phyloP scores from a whole-genome alignment of 2,329 filamentous ascomycete genomes.

The Ascosphaera acerosa region DNA sequence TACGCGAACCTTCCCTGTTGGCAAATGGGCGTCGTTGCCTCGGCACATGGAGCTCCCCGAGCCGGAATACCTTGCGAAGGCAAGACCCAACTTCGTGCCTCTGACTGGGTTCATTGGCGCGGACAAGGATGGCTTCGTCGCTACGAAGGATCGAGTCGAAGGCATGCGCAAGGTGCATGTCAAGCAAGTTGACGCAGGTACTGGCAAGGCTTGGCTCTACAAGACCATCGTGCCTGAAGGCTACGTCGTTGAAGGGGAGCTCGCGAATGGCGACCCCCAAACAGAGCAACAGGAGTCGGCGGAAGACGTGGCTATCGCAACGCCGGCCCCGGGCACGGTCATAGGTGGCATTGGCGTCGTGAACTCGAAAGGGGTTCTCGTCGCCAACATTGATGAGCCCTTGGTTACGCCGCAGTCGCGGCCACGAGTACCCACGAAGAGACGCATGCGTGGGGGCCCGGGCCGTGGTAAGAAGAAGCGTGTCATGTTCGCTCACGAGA shows the following conservation, averaged over 20 bases:
- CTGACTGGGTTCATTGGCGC: conserved; percentile 17
- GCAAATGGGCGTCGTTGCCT: conserved; percentile 32
- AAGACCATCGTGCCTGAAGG: conserved; percentile 62
- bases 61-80: conserved; percentile 35
- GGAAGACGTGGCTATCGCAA: conserved; percentile 16
- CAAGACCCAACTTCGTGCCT: conserved; percentile 32
- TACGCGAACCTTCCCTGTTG: conserved; percentile 28
- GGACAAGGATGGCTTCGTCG: conserved; percentile 10
- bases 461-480: conserved; percentile 58
- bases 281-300: conserved; percentile 28
- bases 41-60: conserved; percentile 32
- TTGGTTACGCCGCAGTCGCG: conserved; percentile 25
- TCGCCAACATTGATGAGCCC: conserved; percentile 23
- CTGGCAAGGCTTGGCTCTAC: conserved; percentile 59
- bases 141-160: conserved; percentile 7
- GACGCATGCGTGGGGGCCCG: conserved; percentile 56
- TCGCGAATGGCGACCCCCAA: no score
- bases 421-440: conserved; percentile 60
- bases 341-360: conserved; percentile 34
- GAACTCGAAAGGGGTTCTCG: conserved; percentile 34
- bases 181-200: conserved; percentile 45
- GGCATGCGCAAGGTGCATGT: conserved; percentile 55
- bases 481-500: conserved; percentile 29
- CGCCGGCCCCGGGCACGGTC: conserved; percentile 30
- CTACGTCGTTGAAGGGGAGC: conserved; percentile 56